Conservation (phyloP, 129 eudicot genomes). For the Escallonia rubra region DNA sequence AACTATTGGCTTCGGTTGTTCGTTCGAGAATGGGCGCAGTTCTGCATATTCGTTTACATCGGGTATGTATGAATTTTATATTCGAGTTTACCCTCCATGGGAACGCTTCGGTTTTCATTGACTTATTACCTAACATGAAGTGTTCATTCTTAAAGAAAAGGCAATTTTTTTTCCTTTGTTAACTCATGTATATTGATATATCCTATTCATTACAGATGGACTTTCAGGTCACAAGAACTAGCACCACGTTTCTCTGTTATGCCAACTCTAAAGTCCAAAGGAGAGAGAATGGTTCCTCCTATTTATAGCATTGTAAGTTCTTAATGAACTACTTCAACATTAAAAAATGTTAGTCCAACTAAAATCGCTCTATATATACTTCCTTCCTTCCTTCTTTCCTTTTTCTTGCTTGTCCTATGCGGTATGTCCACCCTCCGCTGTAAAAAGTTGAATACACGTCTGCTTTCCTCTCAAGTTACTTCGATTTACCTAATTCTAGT, state of each 20-base stretch:
- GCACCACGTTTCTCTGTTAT: slow-evolving; percentile 86
- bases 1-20: slow-evolving; percentile 79
- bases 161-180: neutral
- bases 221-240: slow-evolving; percentile 79
- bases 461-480: too few relatives aligned
- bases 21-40: slow-evolving; percentile 88
- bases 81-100: neutral
- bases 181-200: slow-evolving; percentile 1
- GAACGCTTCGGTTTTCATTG: neutral
- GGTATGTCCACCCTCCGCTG: neutral
- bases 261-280: slow-evolving; percentile 67
- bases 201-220: slow-evolving; percentile 63
- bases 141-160: neutral
- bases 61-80: slow-evolving; percentile 44
- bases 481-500: too few relatives aligned
- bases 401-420: neutral
- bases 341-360: neutral
- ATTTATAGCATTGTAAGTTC: slow-evolving; percentile 80
- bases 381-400: neutral
- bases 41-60: slow-evolving; percentile 77
- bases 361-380: too few relatives aligned
- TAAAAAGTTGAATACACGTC: too few relatives aligned
- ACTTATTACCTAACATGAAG: neutral
- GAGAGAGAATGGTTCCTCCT: slow-evolving; percentile 61
- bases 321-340: neutral